Percentiles rank a stretch among this genome's conserved stretches.
phyloP scores from a whole-genome alignment of 1,284 basidiomycete species.

The Malassezia furfur region DNA sequence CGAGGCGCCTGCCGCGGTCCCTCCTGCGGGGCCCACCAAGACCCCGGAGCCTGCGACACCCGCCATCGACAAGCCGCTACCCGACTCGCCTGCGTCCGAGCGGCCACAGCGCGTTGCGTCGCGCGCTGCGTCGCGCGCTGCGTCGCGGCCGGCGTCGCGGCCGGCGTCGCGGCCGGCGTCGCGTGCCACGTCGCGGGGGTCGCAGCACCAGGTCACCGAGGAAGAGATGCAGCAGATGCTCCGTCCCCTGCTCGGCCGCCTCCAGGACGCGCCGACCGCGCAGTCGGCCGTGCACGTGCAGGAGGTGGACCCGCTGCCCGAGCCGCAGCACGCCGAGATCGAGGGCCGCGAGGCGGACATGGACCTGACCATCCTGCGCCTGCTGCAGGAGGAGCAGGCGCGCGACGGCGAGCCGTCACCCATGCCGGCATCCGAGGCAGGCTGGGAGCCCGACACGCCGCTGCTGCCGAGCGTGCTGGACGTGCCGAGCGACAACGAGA shows the following conservation, averaged over 20 bases:
- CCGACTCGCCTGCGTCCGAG: too few species aligned
- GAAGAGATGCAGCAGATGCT: conserved; percentile 16
- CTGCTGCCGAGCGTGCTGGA: neutral
- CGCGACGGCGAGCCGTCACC: neutral
- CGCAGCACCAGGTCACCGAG: conserved; percentile 6
- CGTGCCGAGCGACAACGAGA: neutral
- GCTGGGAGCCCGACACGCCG: neutral
- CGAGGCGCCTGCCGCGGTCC: too few species aligned
- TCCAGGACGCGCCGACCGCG: neutral
- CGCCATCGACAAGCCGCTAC: too few species aligned
- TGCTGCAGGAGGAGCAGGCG: neutral
- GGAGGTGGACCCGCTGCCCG: neutral
- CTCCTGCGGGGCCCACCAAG: too few species aligned
- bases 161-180: too few species aligned
- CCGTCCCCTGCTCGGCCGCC: conserved; percentile 2
- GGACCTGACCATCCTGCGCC: conserved; percentile 2
- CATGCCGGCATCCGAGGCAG: neutral
- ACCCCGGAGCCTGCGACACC: too few species aligned
- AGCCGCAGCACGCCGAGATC: neutral
- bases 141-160: too few species aligned
- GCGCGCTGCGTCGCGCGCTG: too few species aligned
- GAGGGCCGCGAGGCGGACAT: neutral
- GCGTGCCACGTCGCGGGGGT: neutral
- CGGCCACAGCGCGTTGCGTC: too few species aligned
- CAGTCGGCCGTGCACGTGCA: neutral